Conservation (phyloP, 1,284 basidiomycete genomes). For the Macrocybe sp. region DNA sequence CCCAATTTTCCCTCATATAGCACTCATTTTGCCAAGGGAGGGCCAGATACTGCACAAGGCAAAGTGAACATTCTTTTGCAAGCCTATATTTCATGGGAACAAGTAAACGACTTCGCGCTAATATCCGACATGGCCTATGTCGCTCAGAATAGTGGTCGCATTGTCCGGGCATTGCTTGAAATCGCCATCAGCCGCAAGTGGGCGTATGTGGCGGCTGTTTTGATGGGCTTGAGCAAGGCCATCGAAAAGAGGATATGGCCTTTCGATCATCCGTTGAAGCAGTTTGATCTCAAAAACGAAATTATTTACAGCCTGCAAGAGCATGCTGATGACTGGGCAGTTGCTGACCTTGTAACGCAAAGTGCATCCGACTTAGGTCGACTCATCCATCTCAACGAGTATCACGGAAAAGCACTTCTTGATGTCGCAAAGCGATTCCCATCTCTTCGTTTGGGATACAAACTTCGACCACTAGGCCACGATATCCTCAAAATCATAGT, state of each 20-base stretch:
- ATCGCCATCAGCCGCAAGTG: conserved; percentile 91
- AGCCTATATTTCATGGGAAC: conserved; percentile 79
- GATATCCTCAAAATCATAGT: conserved; percentile 82
- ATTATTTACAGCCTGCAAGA: conserved; percentile 76
- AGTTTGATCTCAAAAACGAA: conserved; percentile 76
- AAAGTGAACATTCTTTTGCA: conserved; percentile 98
- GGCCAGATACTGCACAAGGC: conserved; percentile 69
- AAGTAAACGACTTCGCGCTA: conserved; percentile 92
- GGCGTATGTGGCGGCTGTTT: conserved; percentile 76
- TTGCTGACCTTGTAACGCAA: conserved; percentile 75
- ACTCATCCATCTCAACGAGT: conserved; percentile 84
- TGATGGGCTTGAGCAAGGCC: conserved; percentile 93
- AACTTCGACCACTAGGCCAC: conserved; percentile 76
- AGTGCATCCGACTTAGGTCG: conserved; percentile 75
- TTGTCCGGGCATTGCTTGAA: conserved; percentile 90
- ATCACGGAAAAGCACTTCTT: conserved; percentile 77
- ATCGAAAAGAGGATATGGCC: conserved; percentile 94
- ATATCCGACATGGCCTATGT: conserved; percentile 95
- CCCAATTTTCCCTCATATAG: conserved; percentile 1
- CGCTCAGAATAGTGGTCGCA: conserved; percentile 92
- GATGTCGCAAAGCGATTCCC: conserved; percentile 88
- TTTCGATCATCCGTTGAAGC: conserved; percentile 88
- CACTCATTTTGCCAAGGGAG: conserved; percentile 43
- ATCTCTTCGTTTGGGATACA: conserved; percentile 60
- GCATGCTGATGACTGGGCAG: conserved; percentile 83